Evolutionary conservation across 129 eudicot species (phyloP), one percentile per base, ranked within the genome.

Genomic region (Cynara cardunculus): DNA sequence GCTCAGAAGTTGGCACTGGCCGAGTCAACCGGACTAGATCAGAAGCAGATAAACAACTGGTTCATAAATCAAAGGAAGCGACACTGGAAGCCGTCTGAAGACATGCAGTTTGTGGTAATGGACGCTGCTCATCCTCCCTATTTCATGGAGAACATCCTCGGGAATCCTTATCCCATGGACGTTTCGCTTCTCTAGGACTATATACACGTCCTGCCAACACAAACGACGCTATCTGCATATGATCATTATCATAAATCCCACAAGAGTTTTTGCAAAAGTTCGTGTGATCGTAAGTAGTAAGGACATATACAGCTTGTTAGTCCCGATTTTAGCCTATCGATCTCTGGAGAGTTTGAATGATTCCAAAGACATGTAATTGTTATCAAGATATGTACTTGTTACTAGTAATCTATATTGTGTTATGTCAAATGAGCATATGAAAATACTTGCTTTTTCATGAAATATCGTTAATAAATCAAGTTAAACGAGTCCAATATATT

Each of bases 61-160:
- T 94, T 94, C 84, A 94, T 94, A 69, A 94, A 91, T 86, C 97
- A 92, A 80, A 86, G 97, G 80, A 92, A 92, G 69, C 78, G 97
- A 25, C 97, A 92, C 67, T 92, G 97, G 97, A 92, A 92, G 85
- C 97, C 97, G 1, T 89, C 97, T 0, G 97, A 92, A 79, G 98
- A 94, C 81, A 89, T 94, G 96, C 98, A 92, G 72, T 94, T 90
- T 72, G 92, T 94, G 81, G 94, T 94, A 24, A 94, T 94, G 98
- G 98, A 94, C 77, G 93, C 97, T 7, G 82, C 98, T 13, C 93
- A 80, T 85, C 95, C 87, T 25, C 80, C 88, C 74, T 91, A 91
- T 79, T 94, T 88, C 85, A 87, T 90, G 91, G 95, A 92, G 5
- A 87, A 87, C 65, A 84, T 90, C 32, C 77, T 90, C 4, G 95